phyloP scores from a whole-genome alignment of 2,329 filamentous ascomycete genomes.

The Fusarium subtropicale region DNA sequence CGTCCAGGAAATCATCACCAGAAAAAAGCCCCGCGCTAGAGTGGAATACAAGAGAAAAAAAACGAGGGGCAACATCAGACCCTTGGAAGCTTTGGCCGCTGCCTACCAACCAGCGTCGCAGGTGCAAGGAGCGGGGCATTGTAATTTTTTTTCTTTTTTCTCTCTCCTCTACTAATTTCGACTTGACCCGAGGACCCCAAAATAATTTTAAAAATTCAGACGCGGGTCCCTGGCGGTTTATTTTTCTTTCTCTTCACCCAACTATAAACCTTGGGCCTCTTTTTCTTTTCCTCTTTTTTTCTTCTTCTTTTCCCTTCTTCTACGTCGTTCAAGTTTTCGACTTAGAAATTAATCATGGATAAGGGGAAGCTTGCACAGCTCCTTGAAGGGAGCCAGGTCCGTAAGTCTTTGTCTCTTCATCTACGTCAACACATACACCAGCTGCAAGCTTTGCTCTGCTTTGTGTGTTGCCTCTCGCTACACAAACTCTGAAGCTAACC shows the following conservation, averaged over 20 bases:
- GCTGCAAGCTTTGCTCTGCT: slow-evolving; percentile 7
- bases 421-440: slow-evolving; percentile 7
- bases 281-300: slow-evolving; percentile 23
- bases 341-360: slow-evolving; percentile 53
- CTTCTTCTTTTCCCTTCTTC: slow-evolving; percentile 1
- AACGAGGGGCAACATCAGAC: slow-evolving; percentile 40
- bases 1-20: slow-evolving; percentile 28
- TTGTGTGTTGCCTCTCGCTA: slow-evolving; percentile 9
- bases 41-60: slow-evolving; percentile 24
- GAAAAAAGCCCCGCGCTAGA: slow-evolving; percentile 43
- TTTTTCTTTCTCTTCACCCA: slow-evolving; percentile 29
- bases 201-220: slow-evolving; percentile 41
- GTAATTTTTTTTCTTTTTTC: slow-evolving; percentile 39
- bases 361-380: slow-evolving; percentile 84
- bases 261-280: slow-evolving; percentile 40
- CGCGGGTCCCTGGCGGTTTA: slow-evolving; percentile 38
- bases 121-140: slow-evolving; percentile 38
- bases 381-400: slow-evolving; percentile 87
- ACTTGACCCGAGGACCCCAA: slow-evolving; percentile 34
- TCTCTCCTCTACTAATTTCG: slow-evolving; percentile 33
- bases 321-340: slow-evolving; percentile 41
- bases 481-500: slow-evolving; percentile 26
- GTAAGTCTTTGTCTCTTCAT: slow-evolving; percentile 64
- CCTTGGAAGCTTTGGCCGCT: slow-evolving; percentile 11
- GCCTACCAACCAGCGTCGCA: slow-evolving; percentile 21